Percentiles rank a stretch among this genome's conserved stretches.
Evolutionary conservation across 2,329 filamentous ascomycete species (phyloP).

Genomic region (Aspergillus puulaauensis): DNA sequence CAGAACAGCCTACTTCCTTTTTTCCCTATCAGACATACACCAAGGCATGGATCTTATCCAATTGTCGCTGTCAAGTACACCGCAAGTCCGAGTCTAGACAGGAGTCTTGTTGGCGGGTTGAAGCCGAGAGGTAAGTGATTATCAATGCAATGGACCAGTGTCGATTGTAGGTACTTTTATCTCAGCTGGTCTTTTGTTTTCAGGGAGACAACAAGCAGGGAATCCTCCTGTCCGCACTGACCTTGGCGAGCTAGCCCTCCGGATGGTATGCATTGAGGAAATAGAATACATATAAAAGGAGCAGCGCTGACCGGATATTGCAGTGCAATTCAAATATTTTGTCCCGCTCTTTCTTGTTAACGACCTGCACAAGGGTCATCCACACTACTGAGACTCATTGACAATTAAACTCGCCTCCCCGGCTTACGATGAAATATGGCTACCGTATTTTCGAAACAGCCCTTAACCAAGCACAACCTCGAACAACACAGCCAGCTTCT

Average conservation of each 20-base stretch:
- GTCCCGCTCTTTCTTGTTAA: not conserved
- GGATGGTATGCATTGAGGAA: not conserved
- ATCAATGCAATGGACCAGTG: not conserved
- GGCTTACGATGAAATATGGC: not conserved
- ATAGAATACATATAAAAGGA: conserved; percentile 3
- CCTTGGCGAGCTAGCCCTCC: not conserved
- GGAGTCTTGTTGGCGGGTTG: not conserved
- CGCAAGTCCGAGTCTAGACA: not conserved
- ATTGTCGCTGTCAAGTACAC: not conserved
- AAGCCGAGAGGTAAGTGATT: not conserved
- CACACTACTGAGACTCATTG: not conserved
- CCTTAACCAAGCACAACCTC: conserved; percentile 13
- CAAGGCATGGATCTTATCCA: not conserved
- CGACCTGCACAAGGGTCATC: not conserved
- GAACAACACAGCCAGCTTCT: conserved; percentile 4
- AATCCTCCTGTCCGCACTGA: not conserved
- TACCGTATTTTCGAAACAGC: not conserved
- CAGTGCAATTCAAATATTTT: not conserved
- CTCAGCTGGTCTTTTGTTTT: not conserved
- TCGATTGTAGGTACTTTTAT: not conserved
- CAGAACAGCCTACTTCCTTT: not conserved
- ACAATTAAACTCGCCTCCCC: not conserved
- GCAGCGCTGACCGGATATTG: not conserved
- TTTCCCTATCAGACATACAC: not conserved
- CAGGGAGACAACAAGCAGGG: not conserved